These are phyloP conservation scores for Pleurotus tuber-regium DNA, from an alignment of 768 basidiomycete genomes.

Conservation along the genomic window DNA sequence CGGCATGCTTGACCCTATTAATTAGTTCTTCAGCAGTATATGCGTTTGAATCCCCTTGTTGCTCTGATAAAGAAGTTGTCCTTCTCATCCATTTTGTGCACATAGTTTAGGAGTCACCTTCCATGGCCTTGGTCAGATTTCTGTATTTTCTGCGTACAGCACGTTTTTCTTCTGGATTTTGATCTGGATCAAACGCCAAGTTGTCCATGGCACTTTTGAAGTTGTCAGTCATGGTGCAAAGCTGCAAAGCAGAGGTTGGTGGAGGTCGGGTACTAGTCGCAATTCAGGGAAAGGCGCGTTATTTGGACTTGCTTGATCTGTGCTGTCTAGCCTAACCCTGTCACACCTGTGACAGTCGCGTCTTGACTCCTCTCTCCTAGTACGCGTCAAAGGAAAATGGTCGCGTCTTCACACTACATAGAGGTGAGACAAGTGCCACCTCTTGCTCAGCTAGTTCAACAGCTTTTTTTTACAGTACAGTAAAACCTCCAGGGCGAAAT, in stretches of 20 bases:
- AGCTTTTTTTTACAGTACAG: conserved; percentile 49
- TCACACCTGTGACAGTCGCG: conserved; percentile 3
- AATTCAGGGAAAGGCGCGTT: conserved; percentile 9
- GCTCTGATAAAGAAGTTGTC: conserved; percentile 24
- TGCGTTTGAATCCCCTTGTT: conserved; percentile 53
- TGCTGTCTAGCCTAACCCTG: not conserved
- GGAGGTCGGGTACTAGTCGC: not conserved
- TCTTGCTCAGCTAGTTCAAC: not conserved
- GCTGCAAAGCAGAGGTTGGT: not conserved
- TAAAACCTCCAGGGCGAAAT: conserved; percentile 66
- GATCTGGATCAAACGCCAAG: conserved; percentile 74
- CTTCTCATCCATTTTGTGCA: not conserved
- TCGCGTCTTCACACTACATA: conserved; percentile 11
- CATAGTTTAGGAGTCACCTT: conserved; percentile 50
- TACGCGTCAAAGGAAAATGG: not conserved
- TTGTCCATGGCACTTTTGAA: not conserved
- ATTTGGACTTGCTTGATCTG: conserved; percentile 9
- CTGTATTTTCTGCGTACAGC: conserved; percentile 73
- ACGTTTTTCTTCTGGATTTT: conserved; percentile 79
- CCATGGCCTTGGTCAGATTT: conserved; percentile 55
- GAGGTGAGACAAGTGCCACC: conserved; percentile 6
- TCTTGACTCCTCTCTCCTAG: not conserved
- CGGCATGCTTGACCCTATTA: conserved; percentile 52
- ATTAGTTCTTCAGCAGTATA: conserved; percentile 55
- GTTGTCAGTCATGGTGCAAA: conserved; percentile 12